Evolutionary conservation across 352 stramenopile species (phyloP), one percentile per base, ranked within the genome.

Genomic region (Pythium sukuiense): DNA sequence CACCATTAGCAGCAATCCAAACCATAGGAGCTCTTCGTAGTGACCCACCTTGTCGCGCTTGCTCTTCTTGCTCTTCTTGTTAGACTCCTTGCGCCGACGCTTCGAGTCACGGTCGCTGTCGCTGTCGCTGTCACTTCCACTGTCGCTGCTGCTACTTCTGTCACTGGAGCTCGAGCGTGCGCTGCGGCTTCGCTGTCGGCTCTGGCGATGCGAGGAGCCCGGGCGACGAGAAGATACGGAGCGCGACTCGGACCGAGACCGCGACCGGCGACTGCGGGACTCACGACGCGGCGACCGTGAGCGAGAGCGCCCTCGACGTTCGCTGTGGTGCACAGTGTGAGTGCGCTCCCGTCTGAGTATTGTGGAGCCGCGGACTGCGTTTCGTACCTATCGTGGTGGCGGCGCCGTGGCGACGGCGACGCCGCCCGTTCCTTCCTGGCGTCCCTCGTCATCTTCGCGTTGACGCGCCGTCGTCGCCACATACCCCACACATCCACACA

Each of bases 21-120:
- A 24, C 20, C 20, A 24, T 24, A 24, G 20, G 20, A 24, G 20
- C 20, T 74, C 69, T 52, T 85, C 77, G 32, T 77, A 79, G 45
- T 64, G 57, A 8, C 67, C 46, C 8, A 63, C 67, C 11, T 72
- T 78, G 37, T 77, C 73, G 57, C 61, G 71, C 33, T 81, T 81
- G 61, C 60, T 76, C 46, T 80, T 88, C 37, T 66, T 66, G 37
- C 43, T 62, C 26, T 80, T 76, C 54, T 83, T 88, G 59, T 74
- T 79, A 11, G 73, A 62, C 20, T 81, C 74, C 20, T 71, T 71
- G 16, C 61, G 59, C 29, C 52, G 43, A 24, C 50, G 62, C 46
- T 49, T 49, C 27, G 13, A 27, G 20, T 59, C 55, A 59, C 46
- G 72, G n/a, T 53, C 63, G 68, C 59, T 77, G 58, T 65, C 63